Percentiles rank a stretch among this genome's conserved stretches.
phyloP scores from a whole-genome alignment of 352 stramenopile species.

The Hyaloperonospora brassicae region DNA sequence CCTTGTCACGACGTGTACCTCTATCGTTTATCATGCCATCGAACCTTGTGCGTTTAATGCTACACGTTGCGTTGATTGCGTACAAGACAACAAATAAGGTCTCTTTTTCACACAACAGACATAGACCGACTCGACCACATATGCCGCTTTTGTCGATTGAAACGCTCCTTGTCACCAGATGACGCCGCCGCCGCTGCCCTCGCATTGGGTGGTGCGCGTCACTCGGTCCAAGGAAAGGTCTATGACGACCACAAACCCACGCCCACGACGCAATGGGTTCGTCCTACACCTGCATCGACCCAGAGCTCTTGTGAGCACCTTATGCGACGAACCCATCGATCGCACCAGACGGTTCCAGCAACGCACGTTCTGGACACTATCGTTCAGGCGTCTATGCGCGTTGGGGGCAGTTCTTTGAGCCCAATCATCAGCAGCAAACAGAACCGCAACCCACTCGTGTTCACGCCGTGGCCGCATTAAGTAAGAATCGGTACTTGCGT shows the following conservation, averaged over 20 bases:
- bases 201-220: constrained; percentile 53
- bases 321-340: too few species aligned
- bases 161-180: constrained; percentile 1
- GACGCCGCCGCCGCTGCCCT: constrained; percentile 25
- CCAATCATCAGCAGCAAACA: constrained; percentile 15
- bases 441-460: constrained; percentile 1
- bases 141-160: too few species aligned
- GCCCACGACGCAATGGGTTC: constrained; percentile 50
- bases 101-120: too few species aligned
- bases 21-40: too few species aligned
- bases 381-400: constrained; percentile 50
- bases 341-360: constrained; percentile 7
- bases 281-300: constrained; percentile 22
- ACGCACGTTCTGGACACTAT: constrained; percentile 17
- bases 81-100: too few species aligned
- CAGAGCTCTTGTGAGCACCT: too few species aligned
- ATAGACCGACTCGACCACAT: too few species aligned
- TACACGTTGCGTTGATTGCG: too few species aligned
- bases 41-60: too few species aligned
- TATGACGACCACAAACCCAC: constrained; percentile 58
- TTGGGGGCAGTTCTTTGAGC: constrained; percentile 30
- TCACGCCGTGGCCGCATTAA: constrained; percentile 61
- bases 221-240: constrained; percentile 61
- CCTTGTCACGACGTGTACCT: too few species aligned
- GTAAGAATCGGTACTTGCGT: constrained; percentile 47